Conservation (phyloP, 352 stramenopile species). For the Globisporangium cystogenes region DNA sequence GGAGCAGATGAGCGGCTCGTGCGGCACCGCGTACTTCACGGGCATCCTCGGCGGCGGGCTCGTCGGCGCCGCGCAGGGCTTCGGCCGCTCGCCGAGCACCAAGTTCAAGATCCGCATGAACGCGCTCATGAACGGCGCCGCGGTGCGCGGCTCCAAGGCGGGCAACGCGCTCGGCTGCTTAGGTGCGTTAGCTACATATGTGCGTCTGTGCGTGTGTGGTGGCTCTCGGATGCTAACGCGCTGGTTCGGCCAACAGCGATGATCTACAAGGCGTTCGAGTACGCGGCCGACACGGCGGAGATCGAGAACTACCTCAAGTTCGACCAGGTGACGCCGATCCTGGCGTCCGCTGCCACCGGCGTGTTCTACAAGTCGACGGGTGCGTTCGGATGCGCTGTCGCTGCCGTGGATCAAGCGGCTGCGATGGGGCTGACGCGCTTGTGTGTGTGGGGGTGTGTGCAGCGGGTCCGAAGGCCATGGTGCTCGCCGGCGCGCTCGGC, state of each 20-base stretch:
- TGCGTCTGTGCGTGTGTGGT: constrained; percentile 7
- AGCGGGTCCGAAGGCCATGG: constrained; percentile 75
- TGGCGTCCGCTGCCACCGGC: constrained; percentile 74
- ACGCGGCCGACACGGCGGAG: constrained; percentile 69
- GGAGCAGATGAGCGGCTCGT: constrained; percentile 77
- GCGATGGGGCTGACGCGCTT: too few relatives aligned
- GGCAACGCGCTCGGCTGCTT: constrained; percentile 81
- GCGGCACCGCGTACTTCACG: constrained; percentile 78
- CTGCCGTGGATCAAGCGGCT: too few relatives aligned
- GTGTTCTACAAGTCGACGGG: constrained; percentile 86
- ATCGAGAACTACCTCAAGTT: constrained; percentile 81
- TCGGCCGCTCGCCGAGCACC: constrained; percentile 62
- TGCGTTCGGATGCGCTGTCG: constrained; percentile 6
- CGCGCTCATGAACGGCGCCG: constrained; percentile 81
- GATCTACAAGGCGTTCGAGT: constrained; percentile 87
- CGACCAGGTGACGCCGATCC: constrained; percentile 78
- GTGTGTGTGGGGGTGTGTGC: too few relatives aligned
- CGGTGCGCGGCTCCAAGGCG: constrained; percentile 74
- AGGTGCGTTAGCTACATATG: constrained; percentile 26
- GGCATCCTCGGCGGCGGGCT: constrained; percentile 76
- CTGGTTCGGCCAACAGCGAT: constrained; percentile 34
- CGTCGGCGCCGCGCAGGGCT: constrained; percentile 62
- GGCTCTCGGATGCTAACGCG: not conserved
- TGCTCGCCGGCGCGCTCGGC: constrained; percentile 73
- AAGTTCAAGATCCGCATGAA: constrained; percentile 90